These are phyloP conservation scores for Neurospora cerealis DNA, from an alignment of 495 filamentous ascomycete species.

Conservation along the genomic window DNA sequence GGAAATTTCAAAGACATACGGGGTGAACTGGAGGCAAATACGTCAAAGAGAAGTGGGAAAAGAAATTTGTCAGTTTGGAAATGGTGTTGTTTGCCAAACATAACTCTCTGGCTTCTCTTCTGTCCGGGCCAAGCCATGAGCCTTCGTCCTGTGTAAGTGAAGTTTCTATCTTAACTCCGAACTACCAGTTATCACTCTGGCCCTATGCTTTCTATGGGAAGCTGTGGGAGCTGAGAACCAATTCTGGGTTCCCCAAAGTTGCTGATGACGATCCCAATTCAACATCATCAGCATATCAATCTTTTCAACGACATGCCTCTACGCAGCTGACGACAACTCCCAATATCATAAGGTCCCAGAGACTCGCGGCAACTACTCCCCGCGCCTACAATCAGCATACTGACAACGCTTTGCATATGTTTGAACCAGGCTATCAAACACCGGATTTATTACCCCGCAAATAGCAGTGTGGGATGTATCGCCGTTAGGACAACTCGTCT, in stretches of 20 bases:
- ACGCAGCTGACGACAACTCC: background rate
- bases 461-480: background rate
- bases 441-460: background rate
- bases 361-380: background rate
- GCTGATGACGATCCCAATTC: background rate
- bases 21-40: background rate
- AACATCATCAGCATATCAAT: background rate
- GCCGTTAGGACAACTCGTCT: background rate
- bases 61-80: background rate
- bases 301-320: background rate
- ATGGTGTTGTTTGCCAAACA: background rate
- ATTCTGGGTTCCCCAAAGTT: background rate
- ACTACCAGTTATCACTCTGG: background rate
- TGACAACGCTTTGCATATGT: background rate
- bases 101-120: background rate
- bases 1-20: background rate
- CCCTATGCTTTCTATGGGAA: background rate
- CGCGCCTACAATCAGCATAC: background rate
- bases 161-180: background rate
- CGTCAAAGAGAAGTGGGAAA: background rate
- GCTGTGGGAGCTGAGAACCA: background rate
- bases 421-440: background rate
- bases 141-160: background rate
- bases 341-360: background rate
- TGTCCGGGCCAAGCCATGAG: background rate